Evolutionary conservation across 768 basidiomycete species (phyloP).

Genomic region (Amanita rimosa): DNA sequence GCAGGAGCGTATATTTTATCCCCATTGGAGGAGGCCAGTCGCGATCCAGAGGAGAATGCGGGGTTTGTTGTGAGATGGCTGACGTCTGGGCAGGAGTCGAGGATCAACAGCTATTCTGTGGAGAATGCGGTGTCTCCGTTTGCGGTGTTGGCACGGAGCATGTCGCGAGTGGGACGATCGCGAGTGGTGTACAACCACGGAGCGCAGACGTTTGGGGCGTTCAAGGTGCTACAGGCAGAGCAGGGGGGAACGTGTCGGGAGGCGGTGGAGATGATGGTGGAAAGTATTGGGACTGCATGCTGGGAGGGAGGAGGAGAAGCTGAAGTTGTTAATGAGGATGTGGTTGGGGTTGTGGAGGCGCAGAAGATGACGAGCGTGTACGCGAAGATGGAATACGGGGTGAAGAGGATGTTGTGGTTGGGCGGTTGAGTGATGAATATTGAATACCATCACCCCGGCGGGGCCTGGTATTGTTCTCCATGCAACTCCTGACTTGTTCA

Average conservation of each 20-base stretch:
- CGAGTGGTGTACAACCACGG: slow-evolving; percentile 9
- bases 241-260: slow-evolving; percentile 63
- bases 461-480: too few species aligned
- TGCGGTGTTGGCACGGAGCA: background rate
- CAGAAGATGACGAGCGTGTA: slow-evolving; percentile 77
- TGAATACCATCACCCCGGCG: too few species aligned
- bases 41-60: slow-evolving; percentile 80
- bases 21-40: slow-evolving; percentile 83
- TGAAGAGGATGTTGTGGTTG: slow-evolving; percentile 86
- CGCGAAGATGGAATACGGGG: slow-evolving; percentile 88
- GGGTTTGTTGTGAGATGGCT: slow-evolving; percentile 83
- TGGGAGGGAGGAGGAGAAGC: slow-evolving; percentile 41
- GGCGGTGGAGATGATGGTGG: slow-evolving; percentile 66
- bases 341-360: slow-evolving; percentile 71
- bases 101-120: slow-evolving; percentile 78
- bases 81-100: slow-evolving; percentile 58
- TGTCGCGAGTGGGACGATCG: background rate
- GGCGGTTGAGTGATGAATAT: slow-evolving; percentile 40
- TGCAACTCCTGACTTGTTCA: slow-evolving; percentile 41
- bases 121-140: slow-evolving; percentile 37
- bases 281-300: slow-evolving; percentile 58
- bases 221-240: slow-evolving; percentile 64
- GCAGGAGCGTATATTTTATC: slow-evolving; percentile 93
- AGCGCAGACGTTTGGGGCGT: slow-evolving; percentile 51
- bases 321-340: slow-evolving; percentile 49